Conservation (phyloP, 495 filamentous ascomycete genomes). For the Usnea hakonensis region DNA sequence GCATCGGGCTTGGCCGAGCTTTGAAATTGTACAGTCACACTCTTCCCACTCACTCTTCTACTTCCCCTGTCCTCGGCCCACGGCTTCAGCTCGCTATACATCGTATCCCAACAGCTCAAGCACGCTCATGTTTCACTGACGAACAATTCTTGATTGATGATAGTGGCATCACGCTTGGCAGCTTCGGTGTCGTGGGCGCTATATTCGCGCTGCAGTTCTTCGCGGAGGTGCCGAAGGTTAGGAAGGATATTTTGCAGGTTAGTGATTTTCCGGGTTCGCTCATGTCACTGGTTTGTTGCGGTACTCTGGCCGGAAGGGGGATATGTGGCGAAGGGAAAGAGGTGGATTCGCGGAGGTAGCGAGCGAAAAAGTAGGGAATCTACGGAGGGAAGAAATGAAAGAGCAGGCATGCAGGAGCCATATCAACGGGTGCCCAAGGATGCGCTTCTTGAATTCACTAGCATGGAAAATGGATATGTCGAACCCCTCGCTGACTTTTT, state of each 20-base stretch:
- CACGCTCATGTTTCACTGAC: not conserved
- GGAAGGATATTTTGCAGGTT: conserved; percentile 54
- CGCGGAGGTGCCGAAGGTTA: conserved; percentile 59
- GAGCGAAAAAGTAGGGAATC: too few relatives aligned
- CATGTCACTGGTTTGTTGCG: too few relatives aligned
- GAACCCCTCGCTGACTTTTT: not conserved
- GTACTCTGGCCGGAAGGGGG: too few relatives aligned
- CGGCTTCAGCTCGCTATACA: not conserved
- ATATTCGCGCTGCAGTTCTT: conserved; percentile 64
- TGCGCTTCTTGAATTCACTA: not conserved
- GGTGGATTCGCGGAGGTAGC: too few relatives aligned
- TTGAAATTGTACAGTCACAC: conserved; percentile 41
- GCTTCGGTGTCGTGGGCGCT: conserved; percentile 54
- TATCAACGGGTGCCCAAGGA: too few relatives aligned
- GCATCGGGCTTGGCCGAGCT: conserved; percentile 39
- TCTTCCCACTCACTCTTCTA: not conserved
- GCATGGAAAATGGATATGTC: not conserved
- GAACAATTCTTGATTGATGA: not conserved
- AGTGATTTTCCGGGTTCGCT: too few relatives aligned
- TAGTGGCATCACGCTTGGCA: conserved; percentile 47
- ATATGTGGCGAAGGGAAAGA: too few relatives aligned
- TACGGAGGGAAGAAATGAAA: too few relatives aligned
- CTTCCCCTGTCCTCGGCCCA: conserved; percentile 14
- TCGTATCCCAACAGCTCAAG: not conserved
- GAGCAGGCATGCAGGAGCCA: too few relatives aligned